Conservation (phyloP, 2,329 filamentous ascomycete species). For the Neofusicoccum sp. region DNA sequence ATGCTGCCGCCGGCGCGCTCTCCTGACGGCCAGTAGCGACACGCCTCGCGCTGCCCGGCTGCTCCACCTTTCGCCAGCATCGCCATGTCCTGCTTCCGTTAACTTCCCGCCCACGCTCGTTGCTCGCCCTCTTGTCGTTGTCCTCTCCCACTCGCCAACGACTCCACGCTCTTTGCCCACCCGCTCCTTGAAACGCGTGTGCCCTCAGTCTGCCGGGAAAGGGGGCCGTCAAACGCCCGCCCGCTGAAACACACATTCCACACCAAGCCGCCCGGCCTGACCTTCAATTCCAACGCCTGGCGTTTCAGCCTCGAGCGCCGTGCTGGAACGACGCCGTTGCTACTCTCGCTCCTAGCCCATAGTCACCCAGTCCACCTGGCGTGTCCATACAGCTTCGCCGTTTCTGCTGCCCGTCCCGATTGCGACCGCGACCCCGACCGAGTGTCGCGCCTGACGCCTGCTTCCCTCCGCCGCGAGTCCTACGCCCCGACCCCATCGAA, state of each 20-base stretch:
- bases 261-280: conserved; percentile 27
- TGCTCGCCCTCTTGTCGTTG: conserved; percentile 14
- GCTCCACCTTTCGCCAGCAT: conserved; percentile 22
- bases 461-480: background rate
- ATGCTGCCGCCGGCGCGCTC: conserved; percentile 16
- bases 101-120: conserved; percentile 18
- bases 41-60: conserved; percentile 12
- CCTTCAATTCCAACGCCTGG: conserved; percentile 37
- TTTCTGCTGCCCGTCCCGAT: background rate
- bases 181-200: conserved; percentile 22
- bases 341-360: conserved; percentile 10
- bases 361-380: background rate
- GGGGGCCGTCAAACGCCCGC: conserved; percentile 33
- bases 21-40: conserved; percentile 21
- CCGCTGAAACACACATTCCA: conserved; percentile 38
- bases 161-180: conserved; percentile 22
- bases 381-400: background rate
- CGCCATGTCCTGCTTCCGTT: conserved; percentile 21
- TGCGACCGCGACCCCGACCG: conserved; percentile 4
- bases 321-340: conserved; percentile 14
- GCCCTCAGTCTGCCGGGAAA: conserved; percentile 25
- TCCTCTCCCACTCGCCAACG: conserved; percentile 10
- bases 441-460: conserved; percentile 14
- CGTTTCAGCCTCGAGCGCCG: conserved; percentile 35
- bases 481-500: background rate